These are phyloP conservation scores for Didymellaceae sp. DNA, from an alignment of 2,329 filamentous ascomycete genomes.

Conservation along the genomic window DNA sequence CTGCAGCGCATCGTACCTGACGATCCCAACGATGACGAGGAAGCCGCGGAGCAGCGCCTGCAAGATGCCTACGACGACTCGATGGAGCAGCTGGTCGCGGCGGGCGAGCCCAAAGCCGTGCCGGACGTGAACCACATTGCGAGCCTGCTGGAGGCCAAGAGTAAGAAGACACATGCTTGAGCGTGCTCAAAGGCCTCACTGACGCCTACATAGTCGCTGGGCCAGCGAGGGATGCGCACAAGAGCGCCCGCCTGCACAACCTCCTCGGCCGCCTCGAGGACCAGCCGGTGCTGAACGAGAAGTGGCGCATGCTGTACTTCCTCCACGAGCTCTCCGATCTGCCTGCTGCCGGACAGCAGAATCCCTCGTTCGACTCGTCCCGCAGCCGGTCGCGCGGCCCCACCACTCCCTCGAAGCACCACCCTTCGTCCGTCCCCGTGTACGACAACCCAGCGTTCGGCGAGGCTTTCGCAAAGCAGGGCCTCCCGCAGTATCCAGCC, in stretches of 20 bases:
- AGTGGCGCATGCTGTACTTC: constrained; percentile 95
- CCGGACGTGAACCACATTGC: constrained; percentile 89
- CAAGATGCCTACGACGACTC: constrained; percentile 65
- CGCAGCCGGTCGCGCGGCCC: constrained; percentile 31
- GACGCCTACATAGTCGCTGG: constrained; percentile 64
- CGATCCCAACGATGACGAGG: constrained; percentile 70
- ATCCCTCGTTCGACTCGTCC: constrained; percentile 14
- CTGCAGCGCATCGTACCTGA: constrained; percentile 75
- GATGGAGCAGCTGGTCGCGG: constrained; percentile 52
- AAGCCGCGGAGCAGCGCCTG: constrained; percentile 71
- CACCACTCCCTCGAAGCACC: constrained; percentile 38
- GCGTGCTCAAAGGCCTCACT: constrained; percentile 6
- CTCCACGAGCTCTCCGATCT: constrained; percentile 81
- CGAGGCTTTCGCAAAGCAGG: constrained; percentile 57
- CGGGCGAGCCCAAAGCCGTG: constrained; percentile 61
- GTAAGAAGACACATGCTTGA: constrained; percentile 31
- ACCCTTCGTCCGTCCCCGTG: constrained; percentile 33
- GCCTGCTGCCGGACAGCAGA: constrained; percentile 19
- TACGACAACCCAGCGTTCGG: constrained; percentile 42
- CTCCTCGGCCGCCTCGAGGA: constrained; percentile 87
- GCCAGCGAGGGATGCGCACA: constrained; percentile 72
- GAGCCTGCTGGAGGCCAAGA: constrained; percentile 87
- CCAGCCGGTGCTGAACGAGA: constrained; percentile 91
- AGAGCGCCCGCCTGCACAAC: constrained; percentile 83
- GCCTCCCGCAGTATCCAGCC: constrained; percentile 50